Base-by-base conservation (phyloP, 2,329 filamentous ascomycete genomes). In the Exophiala calicioides region DNA sequence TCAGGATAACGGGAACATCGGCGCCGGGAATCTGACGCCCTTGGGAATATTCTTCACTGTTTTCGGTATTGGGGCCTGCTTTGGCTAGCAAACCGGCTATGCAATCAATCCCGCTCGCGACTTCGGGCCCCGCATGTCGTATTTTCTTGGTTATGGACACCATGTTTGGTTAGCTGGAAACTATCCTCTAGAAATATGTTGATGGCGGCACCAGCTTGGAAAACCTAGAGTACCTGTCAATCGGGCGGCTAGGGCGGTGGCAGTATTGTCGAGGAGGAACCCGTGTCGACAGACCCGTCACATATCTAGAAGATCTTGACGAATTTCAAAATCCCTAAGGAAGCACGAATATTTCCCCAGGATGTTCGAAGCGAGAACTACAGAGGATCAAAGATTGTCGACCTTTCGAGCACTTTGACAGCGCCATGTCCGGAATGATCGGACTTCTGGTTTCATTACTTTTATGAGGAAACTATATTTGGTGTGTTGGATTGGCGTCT, bases 31-130 rank as follows among this genome's bases (percentile, higher is more conserved):
- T 1, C 56, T 81, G 18, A 73, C 79, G 47, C 82, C 84, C 0
- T 66, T 88, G 1, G 78, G 72, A 5, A 66, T 88, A 4, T 85
- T 87, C 67, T 87, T 88, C 66, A 70, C 88, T 36, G 81, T 88
- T 51, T 88, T 88, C 60, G 85, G 83, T 9, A 80, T 88, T 18
- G 84, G 84, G 15, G 81, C 82, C 21, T 85, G 82, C 61, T 88
- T 86, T 58, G 85, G 85, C 5, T 88, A 82, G 82, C 79, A 88
- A 64, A 89, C 85, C 1, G 84, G 85, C 27, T 89, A 86, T 65
- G 85, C 84, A 12, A 86, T 88, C 56, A 88, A 88, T 59, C 65
- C 86, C 32, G 85, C 84, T 26, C 76, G 85, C 65, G 85, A 89
- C 55, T 85, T 88, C 60, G 82, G 83, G 1, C 84, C 84, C 6